Base-by-base conservation (phyloP, 352 stramenopile genomes). In the Phytopythium oedochilum region DNA sequence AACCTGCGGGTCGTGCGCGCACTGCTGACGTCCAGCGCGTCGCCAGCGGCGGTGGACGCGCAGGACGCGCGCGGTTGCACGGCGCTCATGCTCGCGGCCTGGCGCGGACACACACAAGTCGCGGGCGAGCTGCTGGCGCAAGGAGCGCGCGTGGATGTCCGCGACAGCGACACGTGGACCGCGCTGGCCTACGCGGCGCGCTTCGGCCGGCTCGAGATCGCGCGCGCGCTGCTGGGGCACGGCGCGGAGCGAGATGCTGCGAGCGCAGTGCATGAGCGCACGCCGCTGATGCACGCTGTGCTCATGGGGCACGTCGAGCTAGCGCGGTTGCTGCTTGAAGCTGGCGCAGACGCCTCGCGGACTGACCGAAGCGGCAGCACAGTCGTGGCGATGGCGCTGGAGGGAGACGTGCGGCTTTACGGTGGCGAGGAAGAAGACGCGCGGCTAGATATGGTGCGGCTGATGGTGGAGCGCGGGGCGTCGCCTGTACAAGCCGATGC, bases 281-380 rank as follows among this genome's bases (percentile, higher is more conserved):
- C 62, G 43, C 57, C 62, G 14, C 53, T 69, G n/a, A 25, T 40
- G 28, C 20, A 29, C 20, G 46, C 46, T 2, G 31, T 39, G 14
- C 11, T n/a, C 11, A 40, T 29, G 20, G 46, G 46, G 2, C 46
- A 53, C n/a, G 12, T 26, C 2, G 29, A 53, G 10, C 26, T 53
- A 12, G 42, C 26, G 18, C 29, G 5, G 1, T 14, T 45, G 35
- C 35, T 59, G 35, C 25, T 59, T 6, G 26, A 52, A 2, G 11
- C 4, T 14, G 42, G 53, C 4, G 29, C 40, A 6, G 47, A 54
- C 22, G 47, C 20, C 12, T 31, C 32, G 7, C 22, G 32, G 10
- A 31, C 20, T 0, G 47, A 54, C 12, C 14, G 29, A 6, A 26
- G 34, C 47, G 47, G 47, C 28, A 15, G 44, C 32, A 44, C 31